Base-by-base conservation (phyloP, 768 basidiomycete genomes). In the Pleurotus djamor region DNA sequence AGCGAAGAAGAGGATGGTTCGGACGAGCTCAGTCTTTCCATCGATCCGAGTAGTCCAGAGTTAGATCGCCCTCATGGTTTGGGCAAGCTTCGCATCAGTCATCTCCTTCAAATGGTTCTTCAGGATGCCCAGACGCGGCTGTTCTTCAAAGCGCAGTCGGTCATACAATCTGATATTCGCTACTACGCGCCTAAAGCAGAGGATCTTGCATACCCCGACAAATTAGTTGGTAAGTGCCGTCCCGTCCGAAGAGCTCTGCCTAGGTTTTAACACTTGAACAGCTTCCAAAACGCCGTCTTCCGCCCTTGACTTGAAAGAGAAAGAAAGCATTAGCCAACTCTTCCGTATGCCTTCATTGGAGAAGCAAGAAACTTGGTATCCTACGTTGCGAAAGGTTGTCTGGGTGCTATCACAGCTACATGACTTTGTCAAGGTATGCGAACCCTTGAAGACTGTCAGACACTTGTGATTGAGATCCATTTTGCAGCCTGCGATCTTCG, bases 111-210 rank as follows among this genome's bases (percentile, higher is more conserved):
- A 68, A 93, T 95, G 86, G 88, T 98, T 0, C 73, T 98, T 32
- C 96, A 98, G 69, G 96, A 98, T 68, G 94, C 96, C 1, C 96
- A 98, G 77, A 98, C 97, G 10, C 76, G 95, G 57, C 71, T 98
- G 48, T 94, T 98, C 66, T 98, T 98, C 82, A 91, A 97, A 69
- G 96, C 96, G 5, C 96, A 98, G 72, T 84, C 92, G 1, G 82
- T 97, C 48, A 86, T 99, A 35, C 91, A 95, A 67, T 83, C 84
- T 35, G 96, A 98, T 54, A 93, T 98, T 37, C 78, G 89, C 63
- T 88, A 92, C 66, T 98, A 90, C 70, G 79, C 80, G 0, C 88
- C 94, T 0, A 89, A 85, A 61, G 72, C 79, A 2, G 89, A 87
- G 63, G 96, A 98, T 69, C 73, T 98, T 49, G 85, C 86, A 12